These are phyloP conservation scores for Lachnellula occidentalis DNA, from an alignment of 2,329 filamentous ascomycete species.

Conservation along the genomic window DNA sequence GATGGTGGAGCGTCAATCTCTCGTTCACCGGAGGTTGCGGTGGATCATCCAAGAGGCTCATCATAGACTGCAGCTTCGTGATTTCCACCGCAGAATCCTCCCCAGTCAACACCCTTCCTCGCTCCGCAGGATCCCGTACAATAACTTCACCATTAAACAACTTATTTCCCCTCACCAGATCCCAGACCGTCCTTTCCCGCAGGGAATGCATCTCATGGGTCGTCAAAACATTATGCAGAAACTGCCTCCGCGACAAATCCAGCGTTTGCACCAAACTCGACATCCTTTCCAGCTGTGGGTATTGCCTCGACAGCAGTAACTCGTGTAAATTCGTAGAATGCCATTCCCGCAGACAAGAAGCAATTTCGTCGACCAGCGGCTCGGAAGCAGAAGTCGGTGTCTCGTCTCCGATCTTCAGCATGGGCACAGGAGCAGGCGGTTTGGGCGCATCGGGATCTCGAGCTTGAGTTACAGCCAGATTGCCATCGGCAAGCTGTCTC, in stretches of 20 bases:
- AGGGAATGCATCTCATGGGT: conserved; percentile 73
- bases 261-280: conserved; percentile 75
- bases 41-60: conserved; percentile 87
- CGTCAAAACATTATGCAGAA: conserved; percentile 91
- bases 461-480: conserved; percentile 31
- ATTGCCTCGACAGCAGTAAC: conserved; percentile 76
- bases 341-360: conserved; percentile 95
- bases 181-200: conserved; percentile 90
- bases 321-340: conserved; percentile 96
- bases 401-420: conserved; percentile 97
- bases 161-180: conserved; percentile 90
- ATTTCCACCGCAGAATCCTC: conserved; percentile 91
- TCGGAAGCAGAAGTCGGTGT: conserved; percentile 85
- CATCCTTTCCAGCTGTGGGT: conserved; percentile 74
- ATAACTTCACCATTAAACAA: conserved; percentile 90
- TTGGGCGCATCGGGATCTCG: conserved; percentile 66
- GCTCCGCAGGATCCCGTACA: conserved; percentile 78
- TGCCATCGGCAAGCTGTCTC: conserved; percentile 23
- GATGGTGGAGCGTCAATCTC: conserved; percentile 68
- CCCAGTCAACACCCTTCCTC: conserved; percentile 80
- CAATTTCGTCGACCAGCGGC: conserved; percentile 93
- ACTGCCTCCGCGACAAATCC: conserved; percentile 79
- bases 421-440: conserved; percentile 87
- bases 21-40: conserved; percentile 64
- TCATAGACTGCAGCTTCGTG: conserved; percentile 85